Conservation (phyloP, 306 rosid genomes). For the Macrotyloma uniflorum region DNA sequence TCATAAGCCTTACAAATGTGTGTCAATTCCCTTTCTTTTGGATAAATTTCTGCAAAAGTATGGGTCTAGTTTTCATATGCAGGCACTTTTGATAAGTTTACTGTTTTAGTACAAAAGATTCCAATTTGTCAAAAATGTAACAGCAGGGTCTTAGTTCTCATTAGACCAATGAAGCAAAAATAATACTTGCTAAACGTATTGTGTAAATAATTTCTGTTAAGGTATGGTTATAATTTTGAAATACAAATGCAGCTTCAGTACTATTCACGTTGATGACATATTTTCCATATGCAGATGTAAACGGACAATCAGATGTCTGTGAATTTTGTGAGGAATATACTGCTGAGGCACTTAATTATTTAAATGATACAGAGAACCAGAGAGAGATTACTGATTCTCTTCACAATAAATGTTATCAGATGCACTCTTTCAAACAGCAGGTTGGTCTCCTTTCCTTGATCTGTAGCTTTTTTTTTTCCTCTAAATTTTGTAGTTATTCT, state of each 20-base stretch:
- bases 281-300: slow-evolving; percentile 48
- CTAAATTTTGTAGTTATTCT: not conserved
- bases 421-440: slow-evolving; percentile 49
- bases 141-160: not conserved
- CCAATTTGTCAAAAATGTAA: not conserved
- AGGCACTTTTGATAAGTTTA: not conserved
- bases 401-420: slow-evolving; percentile 48
- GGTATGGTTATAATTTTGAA: not conserved
- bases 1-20: not conserved
- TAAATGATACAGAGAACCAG: slow-evolving; percentile 63
- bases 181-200: not conserved
- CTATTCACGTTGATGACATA: not conserved
- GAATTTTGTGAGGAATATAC: slow-evolving; percentile 76
- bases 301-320: slow-evolving; percentile 55
- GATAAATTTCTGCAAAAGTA: not conserved
- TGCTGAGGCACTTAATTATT: slow-evolving; percentile 61
- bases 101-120: not conserved
- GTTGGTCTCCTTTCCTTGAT: slow-evolving; percentile 42
- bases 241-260: not conserved
- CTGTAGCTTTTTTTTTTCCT: not conserved
- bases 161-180: not conserved
- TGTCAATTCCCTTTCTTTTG: not conserved
- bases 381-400: slow-evolving; percentile 54
- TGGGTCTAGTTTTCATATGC: not conserved
- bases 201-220: not conserved